These are phyloP conservation scores for Agroathelia rolfsii DNA, from an alignment of 1,284 basidiomycete species.

Conservation along the genomic window DNA sequence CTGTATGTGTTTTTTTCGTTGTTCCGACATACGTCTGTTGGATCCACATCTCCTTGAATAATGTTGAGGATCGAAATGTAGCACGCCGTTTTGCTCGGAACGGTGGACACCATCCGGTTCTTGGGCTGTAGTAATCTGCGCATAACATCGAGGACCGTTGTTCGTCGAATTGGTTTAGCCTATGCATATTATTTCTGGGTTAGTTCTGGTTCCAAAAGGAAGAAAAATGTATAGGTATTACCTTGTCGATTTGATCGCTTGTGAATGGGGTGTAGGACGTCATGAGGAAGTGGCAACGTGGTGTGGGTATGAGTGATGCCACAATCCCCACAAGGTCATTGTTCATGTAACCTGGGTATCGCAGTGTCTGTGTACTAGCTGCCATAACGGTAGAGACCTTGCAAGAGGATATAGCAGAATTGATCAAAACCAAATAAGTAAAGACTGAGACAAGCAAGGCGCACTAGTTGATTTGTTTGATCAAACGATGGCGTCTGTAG, in stretches of 20 bases:
- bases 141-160: conserved; percentile 98
- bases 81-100: conserved; percentile 82
- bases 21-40: conserved; percentile 81
- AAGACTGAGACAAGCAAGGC: conserved; percentile 14
- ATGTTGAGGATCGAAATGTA: conserved; percentile 99
- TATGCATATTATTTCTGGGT: conserved; percentile 23
- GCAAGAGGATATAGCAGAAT: conserved; percentile 2
- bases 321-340: conserved; percentile 98
- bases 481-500: conserved; percentile 87
- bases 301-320: conserved; percentile 94
- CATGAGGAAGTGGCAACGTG: conserved; percentile 98
- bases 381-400: conserved; percentile 94
- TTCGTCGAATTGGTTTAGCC: conserved; percentile 85
- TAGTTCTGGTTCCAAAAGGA: neutral
- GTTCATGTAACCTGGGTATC: conserved; percentile 99
- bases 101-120: conserved; percentile 97
- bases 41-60: conserved; percentile 97
- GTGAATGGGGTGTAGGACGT: conserved; percentile 99
- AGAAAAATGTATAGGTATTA: conserved; percentile 19
- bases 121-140: conserved; percentile 94
- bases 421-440: neutral
- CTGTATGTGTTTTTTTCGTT: too few relatives aligned
- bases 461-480: conserved; percentile 89
- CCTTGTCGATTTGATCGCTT: conserved; percentile 91
- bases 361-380: conserved; percentile 92